Percentiles rank a stretch among this genome's conserved stretches.
These are phyloP conservation scores for Tricholoma bakamatsutake DNA, from an alignment of 768 basidiomycete species.

Conservation along the genomic window DNA sequence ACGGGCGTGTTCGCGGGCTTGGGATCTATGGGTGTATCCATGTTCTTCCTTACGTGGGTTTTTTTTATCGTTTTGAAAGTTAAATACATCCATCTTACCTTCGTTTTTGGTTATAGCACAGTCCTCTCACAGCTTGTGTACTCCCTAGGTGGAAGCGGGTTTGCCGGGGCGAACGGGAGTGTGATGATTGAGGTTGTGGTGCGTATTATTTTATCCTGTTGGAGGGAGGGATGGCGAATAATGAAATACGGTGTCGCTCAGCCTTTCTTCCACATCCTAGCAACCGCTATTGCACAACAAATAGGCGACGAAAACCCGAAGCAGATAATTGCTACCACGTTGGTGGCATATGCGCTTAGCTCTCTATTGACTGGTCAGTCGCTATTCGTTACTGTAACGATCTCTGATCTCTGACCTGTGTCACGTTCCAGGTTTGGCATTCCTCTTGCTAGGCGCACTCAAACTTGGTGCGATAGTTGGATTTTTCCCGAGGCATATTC, in stretches of 20 bases:
- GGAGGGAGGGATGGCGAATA: background rate
- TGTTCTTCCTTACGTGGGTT: slow-evolving; percentile 84
- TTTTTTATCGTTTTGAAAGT: background rate
- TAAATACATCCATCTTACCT: background rate
- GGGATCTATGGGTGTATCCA: slow-evolving; percentile 87
- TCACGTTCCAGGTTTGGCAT: slow-evolving; percentile 53
- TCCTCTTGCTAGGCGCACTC: slow-evolving; percentile 82
- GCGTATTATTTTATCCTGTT: slow-evolving; percentile 22
- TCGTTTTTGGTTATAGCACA: slow-evolving; percentile 35
- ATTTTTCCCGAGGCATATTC: slow-evolving; percentile 94
- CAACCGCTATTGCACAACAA: slow-evolving; percentile 62
- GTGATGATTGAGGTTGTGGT: slow-evolving; percentile 99
- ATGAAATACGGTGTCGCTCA: slow-evolving; percentile 20
- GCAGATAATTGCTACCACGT: slow-evolving; percentile 86
- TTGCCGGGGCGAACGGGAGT: slow-evolving; percentile 86
- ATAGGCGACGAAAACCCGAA: slow-evolving; percentile 65
- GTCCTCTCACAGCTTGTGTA: slow-evolving; percentile 81
- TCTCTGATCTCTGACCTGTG: background rate
- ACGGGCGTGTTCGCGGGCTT: slow-evolving; percentile 73
- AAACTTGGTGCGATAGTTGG: slow-evolving; percentile 82
- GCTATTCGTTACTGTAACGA: background rate
- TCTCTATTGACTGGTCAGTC: slow-evolving; percentile 76
- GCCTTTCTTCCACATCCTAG: slow-evolving; percentile 96
- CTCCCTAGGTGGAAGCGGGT: slow-evolving; percentile 81
- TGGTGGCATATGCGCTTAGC: slow-evolving; percentile 83